Conservation (phyloP, 495 filamentous ascomycete species). For the Hypoxylon perforatum region DNA sequence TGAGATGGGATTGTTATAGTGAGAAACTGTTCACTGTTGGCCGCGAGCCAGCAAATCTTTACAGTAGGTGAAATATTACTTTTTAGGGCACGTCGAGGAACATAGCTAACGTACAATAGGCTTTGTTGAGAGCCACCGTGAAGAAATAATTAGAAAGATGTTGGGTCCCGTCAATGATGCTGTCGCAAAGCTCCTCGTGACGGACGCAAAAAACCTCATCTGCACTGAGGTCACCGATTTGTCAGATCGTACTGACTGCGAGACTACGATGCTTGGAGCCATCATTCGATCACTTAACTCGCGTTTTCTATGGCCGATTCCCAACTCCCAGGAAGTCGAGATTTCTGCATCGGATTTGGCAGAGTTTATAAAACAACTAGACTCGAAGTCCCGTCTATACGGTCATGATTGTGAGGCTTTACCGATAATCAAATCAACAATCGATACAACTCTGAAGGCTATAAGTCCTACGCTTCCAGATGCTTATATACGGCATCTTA, state of each 20-base stretch:
- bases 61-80: background rate
- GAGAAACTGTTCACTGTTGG: background rate
- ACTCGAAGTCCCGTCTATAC: background rate
- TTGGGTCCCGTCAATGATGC: background rate
- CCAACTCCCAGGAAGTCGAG: slow-evolving; percentile 2
- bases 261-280: slow-evolving; percentile 8
- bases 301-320: slow-evolving; percentile 1
- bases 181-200: background rate
- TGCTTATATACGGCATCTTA: too few species aligned
- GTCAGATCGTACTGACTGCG: background rate
- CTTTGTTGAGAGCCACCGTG: background rate
- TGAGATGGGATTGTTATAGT: background rate
- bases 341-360: background rate
- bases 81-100: background rate
- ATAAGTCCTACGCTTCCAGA: too few species aligned
- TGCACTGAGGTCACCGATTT: too few species aligned
- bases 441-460: background rate
- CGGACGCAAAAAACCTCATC: too few species aligned
- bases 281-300: slow-evolving; percentile 4
- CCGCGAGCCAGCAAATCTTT: slow-evolving; percentile 8
- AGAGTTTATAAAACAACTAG: background rate
- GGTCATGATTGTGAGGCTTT: background rate
- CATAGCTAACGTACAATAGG: background rate
- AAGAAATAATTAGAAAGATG: background rate
- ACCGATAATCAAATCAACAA: background rate